A percentile compares a stretch with the other conserved stretches of the same genome.
Conservation (phyloP, 2,329 filamentous ascomycete species). For the Clonostachys chloroleuca region DNA sequence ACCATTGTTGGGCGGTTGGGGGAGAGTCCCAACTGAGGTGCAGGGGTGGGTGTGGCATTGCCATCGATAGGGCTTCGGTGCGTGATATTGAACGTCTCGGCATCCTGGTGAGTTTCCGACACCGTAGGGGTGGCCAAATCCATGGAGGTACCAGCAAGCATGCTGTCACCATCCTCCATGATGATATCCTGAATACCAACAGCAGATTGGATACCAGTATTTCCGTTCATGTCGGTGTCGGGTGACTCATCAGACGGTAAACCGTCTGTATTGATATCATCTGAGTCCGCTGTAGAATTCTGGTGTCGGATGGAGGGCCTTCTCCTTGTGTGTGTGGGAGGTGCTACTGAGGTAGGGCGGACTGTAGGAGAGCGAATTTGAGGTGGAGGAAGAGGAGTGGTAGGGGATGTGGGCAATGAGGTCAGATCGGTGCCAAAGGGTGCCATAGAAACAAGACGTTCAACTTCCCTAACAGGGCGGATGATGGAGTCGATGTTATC, state of each 20-base stretch:
- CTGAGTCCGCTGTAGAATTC: slow-evolving; percentile 81
- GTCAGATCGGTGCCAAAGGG: slow-evolving; percentile 63
- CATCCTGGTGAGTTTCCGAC: slow-evolving; percentile 74
- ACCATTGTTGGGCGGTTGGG: slow-evolving; percentile 66
- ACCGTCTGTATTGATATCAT: slow-evolving; percentile 83
- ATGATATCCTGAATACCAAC: slow-evolving; percentile 81
- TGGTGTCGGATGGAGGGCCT: slow-evolving; percentile 88
- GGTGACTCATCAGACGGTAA: slow-evolving; percentile 73
- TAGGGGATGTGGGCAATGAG: slow-evolving; percentile 91
- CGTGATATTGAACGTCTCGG: slow-evolving; percentile 90
- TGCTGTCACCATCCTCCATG: slow-evolving; percentile 75
- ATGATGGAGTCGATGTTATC: slow-evolving; percentile 71
- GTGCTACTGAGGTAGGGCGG: slow-evolving; percentile 47
- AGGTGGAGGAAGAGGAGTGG: slow-evolving; percentile 71
- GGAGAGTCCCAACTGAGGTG: slow-evolving; percentile 68
- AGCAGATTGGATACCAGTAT: slow-evolving; percentile 69
- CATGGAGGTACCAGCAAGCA: slow-evolving; percentile 70
- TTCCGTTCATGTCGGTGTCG: slow-evolving; percentile 71
- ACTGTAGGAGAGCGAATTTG: slow-evolving; percentile 52
- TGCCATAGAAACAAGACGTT: slow-evolving; percentile 80
- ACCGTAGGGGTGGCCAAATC: slow-evolving; percentile 73
- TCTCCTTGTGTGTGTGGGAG: slow-evolving; percentile 54
- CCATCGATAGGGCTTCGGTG: slow-evolving; percentile 81
- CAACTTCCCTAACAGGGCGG: slow-evolving; percentile 74
- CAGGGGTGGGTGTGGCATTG: slow-evolving; percentile 66